phyloP scores from a whole-genome alignment of 2,329 filamentous ascomycete genomes.

The Trichoderma sp. region DNA sequence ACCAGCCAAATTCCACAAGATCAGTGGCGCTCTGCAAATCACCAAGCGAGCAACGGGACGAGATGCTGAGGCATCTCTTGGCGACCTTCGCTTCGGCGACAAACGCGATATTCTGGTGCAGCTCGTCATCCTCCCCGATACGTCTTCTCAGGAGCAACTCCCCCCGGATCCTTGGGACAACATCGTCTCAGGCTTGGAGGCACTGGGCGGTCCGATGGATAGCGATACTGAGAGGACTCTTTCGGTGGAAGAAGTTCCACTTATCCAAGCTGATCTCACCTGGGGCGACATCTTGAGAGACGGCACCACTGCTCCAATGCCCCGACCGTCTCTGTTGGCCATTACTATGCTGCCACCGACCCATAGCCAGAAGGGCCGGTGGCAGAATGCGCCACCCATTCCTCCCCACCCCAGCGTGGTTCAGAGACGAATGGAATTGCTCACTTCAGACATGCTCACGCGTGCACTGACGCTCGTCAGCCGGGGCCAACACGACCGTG shows the following conservation, averaged over 20 bases:
- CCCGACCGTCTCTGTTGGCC: conserved; percentile 85
- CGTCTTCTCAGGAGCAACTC: conserved; percentile 76
- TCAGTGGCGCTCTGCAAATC: conserved; percentile 92
- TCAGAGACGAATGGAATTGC: conserved; percentile 93
- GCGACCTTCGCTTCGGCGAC: conserved; percentile 92
- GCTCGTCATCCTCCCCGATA: conserved; percentile 88
- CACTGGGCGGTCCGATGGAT: conserved; percentile 84
- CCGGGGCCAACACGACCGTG: conserved; percentile 89
- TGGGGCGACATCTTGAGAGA: conserved; percentile 94
- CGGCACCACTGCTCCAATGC: conserved; percentile 81
- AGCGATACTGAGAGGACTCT: conserved; percentile 80
- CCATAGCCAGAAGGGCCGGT: conserved; percentile 66
- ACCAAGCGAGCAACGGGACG: conserved; percentile 94
- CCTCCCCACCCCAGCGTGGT: conserved; percentile 94
- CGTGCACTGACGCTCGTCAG: conserved; percentile 88
- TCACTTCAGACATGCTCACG: conserved; percentile 97
- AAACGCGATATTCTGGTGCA: conserved; percentile 94
- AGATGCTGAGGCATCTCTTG: conserved; percentile 89
- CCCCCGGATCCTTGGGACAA: conserved; percentile 97
- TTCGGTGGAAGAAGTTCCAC: conserved; percentile 90
- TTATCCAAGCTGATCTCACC: conserved; percentile 91
- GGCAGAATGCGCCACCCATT: conserved; percentile 74
- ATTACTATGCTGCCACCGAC: conserved; percentile 89
- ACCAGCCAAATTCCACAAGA: conserved; percentile 97
- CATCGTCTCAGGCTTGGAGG: conserved; percentile 92